phyloP scores from a whole-genome alignment of 768 basidiomycete species.

The Tylopilus subfusipes region DNA sequence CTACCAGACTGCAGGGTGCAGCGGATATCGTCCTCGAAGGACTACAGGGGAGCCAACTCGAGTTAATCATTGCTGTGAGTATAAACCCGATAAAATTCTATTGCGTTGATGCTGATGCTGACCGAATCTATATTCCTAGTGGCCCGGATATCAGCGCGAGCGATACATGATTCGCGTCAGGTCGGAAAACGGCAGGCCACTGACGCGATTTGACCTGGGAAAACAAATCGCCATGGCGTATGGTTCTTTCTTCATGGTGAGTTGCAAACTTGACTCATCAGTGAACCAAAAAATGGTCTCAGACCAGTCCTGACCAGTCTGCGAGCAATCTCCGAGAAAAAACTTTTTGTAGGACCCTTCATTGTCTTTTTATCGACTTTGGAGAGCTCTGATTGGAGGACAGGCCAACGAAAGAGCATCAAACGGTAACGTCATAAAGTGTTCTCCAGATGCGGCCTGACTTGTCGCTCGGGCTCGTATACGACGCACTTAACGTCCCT shows the following conservation, averaged over 20 bases:
- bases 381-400: no score
- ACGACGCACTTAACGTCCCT: background rate
- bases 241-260: background rate
- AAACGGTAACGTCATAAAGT: no score
- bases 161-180: background rate
- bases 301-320: no score
- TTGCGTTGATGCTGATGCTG: no score
- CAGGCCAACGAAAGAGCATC: no score
- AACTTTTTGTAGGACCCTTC: no score
- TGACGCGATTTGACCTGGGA: conserved; percentile 7
- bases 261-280: no score
- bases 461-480: background rate
- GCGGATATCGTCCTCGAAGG: background rate
- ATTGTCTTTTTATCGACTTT: no score
- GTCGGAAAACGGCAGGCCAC: background rate
- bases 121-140: background rate
- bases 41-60: background rate
- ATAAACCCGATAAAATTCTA: background rate
- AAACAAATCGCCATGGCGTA: background rate
- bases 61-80: conserved; percentile 3
- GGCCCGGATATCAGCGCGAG: conserved; percentile 4
- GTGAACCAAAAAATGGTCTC: no score
- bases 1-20: background rate
- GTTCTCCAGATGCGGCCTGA: no score
- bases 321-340: no score